Evolutionary conservation across 2,329 filamentous ascomycete genomes (phyloP).

Genomic region (Cladorrhinum sp.): DNA sequence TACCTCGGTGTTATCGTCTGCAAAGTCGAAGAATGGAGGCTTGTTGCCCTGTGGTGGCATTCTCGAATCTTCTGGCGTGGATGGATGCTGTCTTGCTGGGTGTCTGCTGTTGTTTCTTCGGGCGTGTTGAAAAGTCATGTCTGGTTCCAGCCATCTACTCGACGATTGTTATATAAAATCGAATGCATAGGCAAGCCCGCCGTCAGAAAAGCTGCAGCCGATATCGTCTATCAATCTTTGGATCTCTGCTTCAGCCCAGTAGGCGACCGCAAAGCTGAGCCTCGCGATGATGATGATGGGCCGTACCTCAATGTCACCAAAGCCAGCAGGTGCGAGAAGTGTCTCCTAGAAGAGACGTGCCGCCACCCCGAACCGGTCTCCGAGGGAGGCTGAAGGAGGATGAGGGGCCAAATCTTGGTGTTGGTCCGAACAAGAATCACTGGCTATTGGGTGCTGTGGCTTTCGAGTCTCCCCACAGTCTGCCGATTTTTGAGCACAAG

Average conservation of each 20-base stretch:
- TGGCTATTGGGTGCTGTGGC: background rate
- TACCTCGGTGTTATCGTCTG: constrained; percentile 14
- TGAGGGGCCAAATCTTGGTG: background rate
- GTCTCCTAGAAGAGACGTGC: background rate
- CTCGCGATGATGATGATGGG: background rate
- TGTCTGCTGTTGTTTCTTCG: background rate
- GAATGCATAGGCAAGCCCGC: background rate
- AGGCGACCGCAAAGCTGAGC: background rate
- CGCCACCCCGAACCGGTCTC: background rate
- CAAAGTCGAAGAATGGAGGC: constrained; percentile 11
- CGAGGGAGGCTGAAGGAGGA: background rate
- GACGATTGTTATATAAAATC: constrained; percentile 6
- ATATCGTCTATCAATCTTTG: background rate
- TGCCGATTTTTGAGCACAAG: background rate
- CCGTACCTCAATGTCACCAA: background rate
- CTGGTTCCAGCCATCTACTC: background rate
- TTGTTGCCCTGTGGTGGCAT: background rate
- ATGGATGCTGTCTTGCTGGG: background rate
- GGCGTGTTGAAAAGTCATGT: constrained; percentile 5
- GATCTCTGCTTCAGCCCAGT: constrained; percentile 2
- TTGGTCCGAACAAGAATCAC: background rate
- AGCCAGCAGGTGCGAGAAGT: background rate
- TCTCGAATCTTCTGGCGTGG: background rate
- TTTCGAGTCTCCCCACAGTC: constrained; percentile 6
- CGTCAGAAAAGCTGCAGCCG: background rate